These are phyloP conservation scores for Crithidia expoeki DNA, from an alignment of 208 protist species.

Conservation along the genomic window DNA sequence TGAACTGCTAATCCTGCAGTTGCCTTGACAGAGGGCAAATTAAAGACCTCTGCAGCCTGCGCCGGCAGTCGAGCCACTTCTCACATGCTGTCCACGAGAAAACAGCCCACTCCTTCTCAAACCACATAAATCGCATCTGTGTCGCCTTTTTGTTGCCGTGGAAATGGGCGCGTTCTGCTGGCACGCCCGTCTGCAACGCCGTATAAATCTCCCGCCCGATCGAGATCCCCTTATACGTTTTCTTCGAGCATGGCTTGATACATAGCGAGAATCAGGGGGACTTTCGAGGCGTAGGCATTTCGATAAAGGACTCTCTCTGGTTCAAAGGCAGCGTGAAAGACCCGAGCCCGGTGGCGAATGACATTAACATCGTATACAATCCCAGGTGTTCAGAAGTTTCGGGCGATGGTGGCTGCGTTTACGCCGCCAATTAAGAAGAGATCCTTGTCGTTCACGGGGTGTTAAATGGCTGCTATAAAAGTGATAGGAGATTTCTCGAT, in stretches of 20 bases:
- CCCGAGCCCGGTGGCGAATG: slow-evolving; percentile 3
- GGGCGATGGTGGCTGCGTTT: background rate
- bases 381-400: background rate
- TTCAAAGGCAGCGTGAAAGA: slow-evolving; percentile 14
- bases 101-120: slow-evolving; percentile 5
- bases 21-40: too few species aligned
- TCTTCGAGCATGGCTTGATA: slow-evolving; percentile 16
- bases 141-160: slow-evolving; percentile 27
- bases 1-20: too few species aligned
- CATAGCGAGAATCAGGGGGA: slow-evolving; percentile 10
- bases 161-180: slow-evolving; percentile 9
- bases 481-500: background rate
- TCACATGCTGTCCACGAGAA: slow-evolving; percentile 19
- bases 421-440: slow-evolving; percentile 9
- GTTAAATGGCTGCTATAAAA: background rate
- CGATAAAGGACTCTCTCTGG: slow-evolving; percentile 1
- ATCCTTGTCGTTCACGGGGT: slow-evolving; percentile 7
- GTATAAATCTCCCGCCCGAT: slow-evolving; percentile 15
- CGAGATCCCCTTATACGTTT: slow-evolving; percentile 11
- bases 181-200: slow-evolving; percentile 14
- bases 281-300: slow-evolving; percentile 25
- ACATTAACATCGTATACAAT: slow-evolving; percentile 19
- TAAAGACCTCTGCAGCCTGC: slow-evolving; percentile 7
- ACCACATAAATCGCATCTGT: slow-evolving; percentile 9
- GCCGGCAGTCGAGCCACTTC: slow-evolving; percentile 14